Conservation (phyloP, 768 basidiomycete genomes). For the Macrolepiota fuliginosa region DNA sequence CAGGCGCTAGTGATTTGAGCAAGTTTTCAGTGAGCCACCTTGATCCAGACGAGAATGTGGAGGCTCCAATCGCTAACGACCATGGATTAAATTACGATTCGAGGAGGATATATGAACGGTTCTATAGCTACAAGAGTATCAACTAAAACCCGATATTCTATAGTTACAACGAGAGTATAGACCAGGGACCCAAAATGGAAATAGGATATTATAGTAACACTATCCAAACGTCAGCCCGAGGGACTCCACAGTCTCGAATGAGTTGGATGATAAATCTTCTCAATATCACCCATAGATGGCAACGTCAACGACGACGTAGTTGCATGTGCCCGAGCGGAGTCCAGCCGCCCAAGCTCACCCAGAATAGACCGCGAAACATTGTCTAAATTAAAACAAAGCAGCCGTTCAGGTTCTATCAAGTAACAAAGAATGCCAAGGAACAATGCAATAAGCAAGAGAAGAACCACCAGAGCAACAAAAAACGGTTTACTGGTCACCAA, state of each 20-base stretch:
- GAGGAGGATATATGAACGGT: no score
- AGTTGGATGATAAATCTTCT: not conserved
- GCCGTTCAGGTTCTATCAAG: not conserved
- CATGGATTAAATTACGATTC: no score
- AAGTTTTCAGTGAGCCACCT: no score
- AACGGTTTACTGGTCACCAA: not conserved
- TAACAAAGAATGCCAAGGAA: not conserved
- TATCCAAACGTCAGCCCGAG: not conserved
- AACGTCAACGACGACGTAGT: not conserved
- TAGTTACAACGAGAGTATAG: no score
- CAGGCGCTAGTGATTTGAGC: no score
- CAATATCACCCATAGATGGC: not conserved
- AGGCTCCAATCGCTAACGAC: no score
- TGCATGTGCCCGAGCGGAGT: not conserved
- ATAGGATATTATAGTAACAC: not conserved
- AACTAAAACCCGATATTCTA: no score
- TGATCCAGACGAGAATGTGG: no score
- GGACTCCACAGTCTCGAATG: not conserved
- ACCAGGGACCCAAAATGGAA: no score
- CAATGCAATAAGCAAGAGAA: not conserved
- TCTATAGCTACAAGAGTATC: no score
- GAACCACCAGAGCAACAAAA: not conserved
- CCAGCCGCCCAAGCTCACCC: not conserved
- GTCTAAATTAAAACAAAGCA: not conserved
- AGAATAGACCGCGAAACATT: not conserved